Evolutionary conservation across 805 yeast species (phyloP), one percentile per base, ranked within the genome.

Genomic region (Lipomyces yamanashiensis): DNA sequence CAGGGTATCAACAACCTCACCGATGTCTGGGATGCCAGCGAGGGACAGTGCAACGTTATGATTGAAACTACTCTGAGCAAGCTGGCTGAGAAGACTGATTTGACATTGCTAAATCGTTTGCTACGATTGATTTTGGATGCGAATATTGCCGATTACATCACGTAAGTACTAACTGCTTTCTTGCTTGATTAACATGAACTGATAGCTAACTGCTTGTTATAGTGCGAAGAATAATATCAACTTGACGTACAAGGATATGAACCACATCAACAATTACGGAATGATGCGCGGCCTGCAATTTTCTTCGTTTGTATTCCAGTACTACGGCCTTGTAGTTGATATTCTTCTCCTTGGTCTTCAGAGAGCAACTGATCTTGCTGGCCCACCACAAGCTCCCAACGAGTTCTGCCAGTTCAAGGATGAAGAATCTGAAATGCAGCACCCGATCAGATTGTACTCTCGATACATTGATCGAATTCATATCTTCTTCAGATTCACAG

Each of bases 161-260:
- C 63, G 68, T 64, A 62, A n/a, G 65, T 58, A 23, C 21, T 37
- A 33, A 4, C 9, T 17, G 8, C 2, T 8, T n/a, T 7, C 23
- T 47, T 23, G n/a, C 3, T 23, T 39, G 28, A 12, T 13, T 17
- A 9, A 12, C 17, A 21, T 53, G 12, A 88, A 37, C n/a, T 41
- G 34, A 19, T 4, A 10, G 1, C 28, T 28, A 28, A 28, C 28
- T 28, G 28, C 28, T 28, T 28, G 28, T 5, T 28, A 36, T 43
- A 66, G 96, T 1, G 87, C 98, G 0, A 92, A 92, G 74, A 91
- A 91, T 77, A 95, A 95, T 71, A 85, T 92, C 21, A 82, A 85
- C 23, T 71, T 95, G 21, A 82, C 91, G 1, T 96, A 87, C 76
- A 95, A 95, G 74, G 99, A 95, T 73, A 95, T 95, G 99, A 88